These are phyloP conservation scores for Pythium aphanidermatum DNA, from an alignment of 352 stramenopile genomes.

Conservation along the genomic window DNA sequence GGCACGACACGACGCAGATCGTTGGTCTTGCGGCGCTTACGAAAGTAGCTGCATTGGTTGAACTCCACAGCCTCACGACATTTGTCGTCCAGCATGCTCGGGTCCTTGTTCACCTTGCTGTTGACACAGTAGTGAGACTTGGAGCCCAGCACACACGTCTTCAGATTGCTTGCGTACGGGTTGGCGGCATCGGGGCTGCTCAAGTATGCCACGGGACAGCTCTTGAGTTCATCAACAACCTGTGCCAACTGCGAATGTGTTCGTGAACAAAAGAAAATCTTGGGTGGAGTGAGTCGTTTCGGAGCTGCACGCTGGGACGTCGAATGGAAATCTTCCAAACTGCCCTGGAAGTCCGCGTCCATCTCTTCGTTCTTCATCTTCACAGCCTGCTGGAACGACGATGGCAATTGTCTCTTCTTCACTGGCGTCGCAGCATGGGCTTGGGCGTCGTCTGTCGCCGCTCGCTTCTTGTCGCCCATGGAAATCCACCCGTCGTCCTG, in stretches of 20 bases:
- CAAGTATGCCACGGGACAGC: conserved; percentile 58
- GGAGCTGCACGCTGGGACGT: not conserved
- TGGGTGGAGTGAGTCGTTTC: conserved; percentile 35
- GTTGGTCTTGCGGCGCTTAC: conserved; percentile 47
- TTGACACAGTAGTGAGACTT: conserved; percentile 82
- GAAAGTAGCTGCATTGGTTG: conserved; percentile 50
- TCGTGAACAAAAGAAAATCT: conserved; percentile 86
- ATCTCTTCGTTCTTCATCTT: not conserved
- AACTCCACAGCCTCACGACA: conserved; percentile 51
- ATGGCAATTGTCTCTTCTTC: conserved; percentile 20
- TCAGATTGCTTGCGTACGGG: conserved; percentile 35
- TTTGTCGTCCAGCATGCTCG: conserved; percentile 65
- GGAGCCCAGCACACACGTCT: conserved; percentile 77
- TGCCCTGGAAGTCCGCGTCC: conserved; percentile 4
- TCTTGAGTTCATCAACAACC: conserved; percentile 77
- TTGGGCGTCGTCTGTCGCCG: not conserved
- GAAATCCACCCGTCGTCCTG: conserved; percentile 32
- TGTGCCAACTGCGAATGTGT: conserved; percentile 84
- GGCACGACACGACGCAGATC: conserved; percentile 41
- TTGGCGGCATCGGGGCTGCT: conserved; percentile 28
- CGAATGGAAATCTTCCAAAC: conserved; percentile 24
- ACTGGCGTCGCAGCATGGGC: conserved; percentile 8
- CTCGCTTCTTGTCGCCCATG: conserved; percentile 35
- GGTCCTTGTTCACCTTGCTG: conserved; percentile 54
- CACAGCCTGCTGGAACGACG: conserved; percentile 19